Evolutionary conservation across 495 filamentous ascomycete species (phyloP).

Genomic region (Aspergillus ostianus): DNA sequence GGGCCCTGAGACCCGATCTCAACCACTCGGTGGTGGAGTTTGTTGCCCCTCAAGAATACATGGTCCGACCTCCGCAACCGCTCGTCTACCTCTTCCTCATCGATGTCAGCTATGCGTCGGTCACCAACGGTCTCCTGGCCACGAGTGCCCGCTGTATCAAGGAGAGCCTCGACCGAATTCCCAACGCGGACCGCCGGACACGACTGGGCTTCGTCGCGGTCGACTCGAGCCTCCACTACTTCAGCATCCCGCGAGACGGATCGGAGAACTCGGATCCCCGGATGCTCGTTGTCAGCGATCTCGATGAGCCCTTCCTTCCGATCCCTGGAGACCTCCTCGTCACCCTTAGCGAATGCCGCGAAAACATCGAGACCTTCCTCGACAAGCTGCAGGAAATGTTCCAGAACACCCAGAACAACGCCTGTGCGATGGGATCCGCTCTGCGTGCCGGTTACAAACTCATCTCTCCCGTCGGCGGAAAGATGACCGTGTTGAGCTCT

Average conservation of each 20-base stretch:
- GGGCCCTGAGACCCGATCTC: slow-evolving; percentile 85
- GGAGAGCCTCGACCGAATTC: slow-evolving; percentile 94
- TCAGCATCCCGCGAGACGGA: slow-evolving; percentile 84
- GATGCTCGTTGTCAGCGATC: slow-evolving; percentile 93
- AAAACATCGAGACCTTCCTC: slow-evolving; percentile 88
- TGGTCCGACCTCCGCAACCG: slow-evolving; percentile 96
- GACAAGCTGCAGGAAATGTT: slow-evolving; percentile 95
- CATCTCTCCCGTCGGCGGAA: slow-evolving; percentile 89
- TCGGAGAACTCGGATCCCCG: slow-evolving; percentile 76
- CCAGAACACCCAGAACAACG: slow-evolving; percentile 81
- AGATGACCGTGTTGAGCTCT: slow-evolving; percentile 86
- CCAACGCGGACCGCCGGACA: slow-evolving; percentile 91
- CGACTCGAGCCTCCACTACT: slow-evolving; percentile 93
- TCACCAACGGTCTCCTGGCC: slow-evolving; percentile 89
- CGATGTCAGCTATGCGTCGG: slow-evolving; percentile 90
- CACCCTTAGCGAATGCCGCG: slow-evolving; percentile 81
- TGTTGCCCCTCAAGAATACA: slow-evolving; percentile 97
- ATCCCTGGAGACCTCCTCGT: slow-evolving; percentile 92
- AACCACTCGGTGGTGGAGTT: slow-evolving; percentile 96
- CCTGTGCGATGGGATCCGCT: slow-evolving; percentile 90
- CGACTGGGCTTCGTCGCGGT: slow-evolving; percentile 93
- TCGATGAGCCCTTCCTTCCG: slow-evolving; percentile 96
- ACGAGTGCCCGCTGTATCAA: slow-evolving; percentile 91
- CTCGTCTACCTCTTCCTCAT: slow-evolving; percentile 98
- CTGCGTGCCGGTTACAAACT: slow-evolving; percentile 91